These are phyloP conservation scores for Penicillium verhagenii DNA, from an alignment of 495 filamentous ascomycete genomes.

Conservation along the genomic window DNA sequence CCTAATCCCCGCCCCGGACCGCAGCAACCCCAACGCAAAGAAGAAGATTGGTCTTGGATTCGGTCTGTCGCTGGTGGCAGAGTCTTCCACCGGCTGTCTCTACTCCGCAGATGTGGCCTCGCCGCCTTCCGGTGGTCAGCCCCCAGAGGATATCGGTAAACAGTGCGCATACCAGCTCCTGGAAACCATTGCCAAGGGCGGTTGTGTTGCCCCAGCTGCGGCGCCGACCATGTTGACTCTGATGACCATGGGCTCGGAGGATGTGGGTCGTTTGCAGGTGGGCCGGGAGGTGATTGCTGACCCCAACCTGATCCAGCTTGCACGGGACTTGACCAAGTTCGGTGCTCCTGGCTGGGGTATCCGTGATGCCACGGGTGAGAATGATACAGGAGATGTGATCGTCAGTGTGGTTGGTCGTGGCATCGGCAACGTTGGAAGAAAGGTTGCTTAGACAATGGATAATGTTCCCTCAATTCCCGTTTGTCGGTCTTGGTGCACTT, in stretches of 20 bases:
- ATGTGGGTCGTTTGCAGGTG: conserved; percentile 62
- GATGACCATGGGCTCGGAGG: conserved; percentile 92
- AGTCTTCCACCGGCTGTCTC: conserved; percentile 79
- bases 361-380: conserved; percentile 65
- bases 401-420: conserved; percentile 91
- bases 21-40: conserved; percentile 57
- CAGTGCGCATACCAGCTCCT: conserved; percentile 86
- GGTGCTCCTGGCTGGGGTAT: conserved; percentile 86
- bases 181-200: conserved; percentile 76
- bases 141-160: conserved; percentile 88
- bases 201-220: conserved; percentile 71
- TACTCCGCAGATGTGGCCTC: conserved; percentile 86
- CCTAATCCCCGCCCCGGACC: conserved; percentile 60
- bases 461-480: not conserved
- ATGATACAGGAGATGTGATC: conserved; percentile 68
- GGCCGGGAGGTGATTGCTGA: conserved; percentile 73
- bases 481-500: conserved; percentile 1
- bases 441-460: conserved; percentile 65
- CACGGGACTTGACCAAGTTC: conserved; percentile 79
- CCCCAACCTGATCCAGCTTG: conserved; percentile 74
- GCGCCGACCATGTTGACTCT: conserved; percentile 71
- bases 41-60: conserved; percentile 81
- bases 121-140: conserved; percentile 73
- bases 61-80: conserved; percentile 84
- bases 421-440: conserved; percentile 92